Base-by-base conservation (phyloP, 768 basidiomycete species). In the Favolaschia claudopus region DNA sequence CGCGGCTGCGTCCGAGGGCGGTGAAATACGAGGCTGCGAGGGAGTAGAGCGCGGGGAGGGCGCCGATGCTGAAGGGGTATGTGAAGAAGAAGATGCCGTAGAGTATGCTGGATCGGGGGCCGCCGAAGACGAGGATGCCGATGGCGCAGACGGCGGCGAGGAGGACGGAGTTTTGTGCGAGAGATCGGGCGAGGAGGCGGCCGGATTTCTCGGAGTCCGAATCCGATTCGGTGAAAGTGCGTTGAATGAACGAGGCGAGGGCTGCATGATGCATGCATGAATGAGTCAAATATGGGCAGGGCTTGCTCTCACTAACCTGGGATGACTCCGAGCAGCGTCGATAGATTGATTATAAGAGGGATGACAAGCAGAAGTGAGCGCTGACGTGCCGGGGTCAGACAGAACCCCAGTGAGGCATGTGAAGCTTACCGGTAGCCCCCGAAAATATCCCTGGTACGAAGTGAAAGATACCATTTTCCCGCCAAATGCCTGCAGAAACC, bases 1-100 rank as follows among this genome's bases (percentile, higher is more conserved):
- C 52, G 17, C 37, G 4, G 12, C 32, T 12, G 4, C 59, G 59
- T 0, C 34, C 39, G 14, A 55, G 22, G 20, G 45, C 52, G 37
- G 44, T 2, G 25, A 48, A 54, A 6, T 55, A 55, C 4, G 53
- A 55, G 3, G 52, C 59, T 1, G 40, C 52, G 22, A 60, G 59
- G 9, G 59, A 28, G 40, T 60, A 55, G 2, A 60, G 52, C 1
- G 59, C 59, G 17, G 59, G 59, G 1, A 60, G 52, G 1, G 52
- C 52, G 1, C 46, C 59, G 19, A 24, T 36, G 40, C 27, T 55
- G 40, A 60, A 38, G 5, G 53, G 29, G 34, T 60, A 54, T 13
- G 37, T 2, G 22, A 50, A 45, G 34, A 50, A 60, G 39, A 60
- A 60, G 10, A 44, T 7, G 5, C 8, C 33, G 14, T 28, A 55